Conservation (phyloP, 148 eudicot genomes). For the Chenopodium suecicum region DNA sequence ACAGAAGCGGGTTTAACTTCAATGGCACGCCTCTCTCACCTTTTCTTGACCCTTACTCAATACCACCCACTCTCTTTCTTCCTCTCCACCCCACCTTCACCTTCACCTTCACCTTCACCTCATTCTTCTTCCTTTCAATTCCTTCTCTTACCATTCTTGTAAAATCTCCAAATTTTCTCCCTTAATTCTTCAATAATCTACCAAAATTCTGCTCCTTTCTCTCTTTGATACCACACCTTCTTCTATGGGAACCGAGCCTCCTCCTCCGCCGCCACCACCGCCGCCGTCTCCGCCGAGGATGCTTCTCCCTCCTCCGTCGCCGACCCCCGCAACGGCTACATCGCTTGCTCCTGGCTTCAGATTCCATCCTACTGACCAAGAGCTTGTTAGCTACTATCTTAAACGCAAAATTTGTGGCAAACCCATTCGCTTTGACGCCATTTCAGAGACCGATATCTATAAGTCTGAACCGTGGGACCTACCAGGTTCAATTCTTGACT, state of each 20-base stretch:
- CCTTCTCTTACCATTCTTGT: background rate
- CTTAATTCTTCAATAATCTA: background rate
- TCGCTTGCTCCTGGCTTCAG: conserved; percentile 79
- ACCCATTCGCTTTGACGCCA: conserved; percentile 69
- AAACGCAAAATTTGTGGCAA: conserved; percentile 67
- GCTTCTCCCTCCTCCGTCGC: conserved; percentile 24
- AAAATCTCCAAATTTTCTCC: background rate
- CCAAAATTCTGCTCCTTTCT: conserved; percentile 34
- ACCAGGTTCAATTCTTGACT: conserved; percentile 36
- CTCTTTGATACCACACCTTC: conserved; percentile 27
- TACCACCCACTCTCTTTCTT: conserved; percentile 36
- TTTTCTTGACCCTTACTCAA: conserved; percentile 62
- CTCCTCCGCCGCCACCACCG: conserved; percentile 18
- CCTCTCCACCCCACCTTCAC: conserved; percentile 21
- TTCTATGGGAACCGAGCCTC: conserved; percentile 42
- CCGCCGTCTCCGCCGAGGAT: background rate
- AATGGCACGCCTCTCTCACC: conserved; percentile 52
- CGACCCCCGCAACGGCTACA: conserved; percentile 39
- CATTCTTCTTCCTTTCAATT: background rate
- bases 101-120: background rate
- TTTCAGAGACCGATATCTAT: conserved; percentile 72
- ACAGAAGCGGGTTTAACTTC: conserved; percentile 34
- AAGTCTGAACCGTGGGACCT: conserved; percentile 90
- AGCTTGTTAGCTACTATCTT: conserved; percentile 67
- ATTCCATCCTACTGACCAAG: conserved; percentile 84